Evolutionary conservation across 139 green algal genomes (phyloP).

Genomic region (Auxenochlorella protothecoides): DNA sequence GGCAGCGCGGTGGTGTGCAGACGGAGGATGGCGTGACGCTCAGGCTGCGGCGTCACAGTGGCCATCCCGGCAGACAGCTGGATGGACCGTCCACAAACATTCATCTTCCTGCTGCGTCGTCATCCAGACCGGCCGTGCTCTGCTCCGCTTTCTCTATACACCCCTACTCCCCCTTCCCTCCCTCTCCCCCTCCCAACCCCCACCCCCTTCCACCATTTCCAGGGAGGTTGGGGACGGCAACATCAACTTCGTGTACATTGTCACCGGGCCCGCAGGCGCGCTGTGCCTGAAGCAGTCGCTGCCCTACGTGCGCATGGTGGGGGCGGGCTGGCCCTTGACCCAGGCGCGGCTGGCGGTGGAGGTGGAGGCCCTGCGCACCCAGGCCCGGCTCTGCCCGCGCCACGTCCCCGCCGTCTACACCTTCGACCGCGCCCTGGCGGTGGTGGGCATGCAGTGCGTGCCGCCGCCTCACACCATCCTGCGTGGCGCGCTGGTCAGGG

Average conservation of each 20-base stretch:
- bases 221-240: constrained; percentile 93
- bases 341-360: constrained; percentile 60
- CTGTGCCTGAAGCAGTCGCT: constrained; percentile 83
- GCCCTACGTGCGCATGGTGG: constrained; percentile 86
- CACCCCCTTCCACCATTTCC: not conserved
- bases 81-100: too few relatives aligned
- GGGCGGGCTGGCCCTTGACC: constrained; percentile 83
- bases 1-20: too few relatives aligned
- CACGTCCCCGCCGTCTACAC: constrained; percentile 67
- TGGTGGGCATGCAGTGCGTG: constrained; percentile 81
- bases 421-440: constrained; percentile 40
- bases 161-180: too few relatives aligned
- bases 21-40: too few relatives aligned
- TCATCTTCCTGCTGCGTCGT: too few relatives aligned
- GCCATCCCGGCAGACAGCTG: too few relatives aligned
- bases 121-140: too few relatives aligned
- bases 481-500: constrained; percentile 53
- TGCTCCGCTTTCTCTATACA: too few relatives aligned
- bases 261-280: constrained; percentile 61
- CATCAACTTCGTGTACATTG: constrained; percentile 98
- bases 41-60: too few relatives aligned
- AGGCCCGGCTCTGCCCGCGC: constrained; percentile 49
- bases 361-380: constrained; percentile 41
- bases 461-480: constrained; percentile 76
- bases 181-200: too few relatives aligned